These are phyloP conservation scores for Inonotus hispidus DNA, from an alignment of 1,284 basidiomycete species.

Conservation along the genomic window DNA sequence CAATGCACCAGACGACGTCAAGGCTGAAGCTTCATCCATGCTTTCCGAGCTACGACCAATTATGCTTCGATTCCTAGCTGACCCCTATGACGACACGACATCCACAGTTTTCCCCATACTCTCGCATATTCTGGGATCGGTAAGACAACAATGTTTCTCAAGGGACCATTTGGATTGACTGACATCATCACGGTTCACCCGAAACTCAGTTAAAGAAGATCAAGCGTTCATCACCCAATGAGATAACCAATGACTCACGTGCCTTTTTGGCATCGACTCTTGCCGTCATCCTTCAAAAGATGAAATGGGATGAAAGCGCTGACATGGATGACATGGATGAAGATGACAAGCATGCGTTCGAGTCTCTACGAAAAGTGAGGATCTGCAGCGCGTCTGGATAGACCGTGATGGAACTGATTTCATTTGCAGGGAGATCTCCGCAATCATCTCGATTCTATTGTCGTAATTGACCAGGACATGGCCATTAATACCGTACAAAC, in stretches of 20 bases:
- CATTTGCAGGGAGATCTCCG: constrained; percentile 60
- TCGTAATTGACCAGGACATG: constrained; percentile 76
- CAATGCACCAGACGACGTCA: constrained; percentile 51
- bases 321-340: constrained; percentile 85
- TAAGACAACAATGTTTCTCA: constrained; percentile 34
- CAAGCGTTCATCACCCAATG: constrained; percentile 52
- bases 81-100: constrained; percentile 84
- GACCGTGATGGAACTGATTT: neutral
- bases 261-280: constrained; percentile 45
- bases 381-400: constrained; percentile 10
- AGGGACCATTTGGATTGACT: neutral
- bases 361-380: constrained; percentile 76
- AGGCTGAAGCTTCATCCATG: constrained; percentile 61
- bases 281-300: constrained; percentile 76
- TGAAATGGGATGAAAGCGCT: constrained; percentile 87
- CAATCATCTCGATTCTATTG: constrained; percentile 75
- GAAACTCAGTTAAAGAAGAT: constrained; percentile 29
- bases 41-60: constrained; percentile 75
- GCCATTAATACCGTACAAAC: constrained; percentile 68
- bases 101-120: constrained; percentile 81
- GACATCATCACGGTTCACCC: neutral
- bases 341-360: constrained; percentile 84
- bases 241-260: constrained; percentile 14
- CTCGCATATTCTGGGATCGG: constrained; percentile 66
- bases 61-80: constrained; percentile 85